A percentile compares a stretch with the other conserved stretches of the same genome.
Evolutionary conservation across 139 green algal genomes (phyloP).

Genomic region (Asterochloris sp.): DNA sequence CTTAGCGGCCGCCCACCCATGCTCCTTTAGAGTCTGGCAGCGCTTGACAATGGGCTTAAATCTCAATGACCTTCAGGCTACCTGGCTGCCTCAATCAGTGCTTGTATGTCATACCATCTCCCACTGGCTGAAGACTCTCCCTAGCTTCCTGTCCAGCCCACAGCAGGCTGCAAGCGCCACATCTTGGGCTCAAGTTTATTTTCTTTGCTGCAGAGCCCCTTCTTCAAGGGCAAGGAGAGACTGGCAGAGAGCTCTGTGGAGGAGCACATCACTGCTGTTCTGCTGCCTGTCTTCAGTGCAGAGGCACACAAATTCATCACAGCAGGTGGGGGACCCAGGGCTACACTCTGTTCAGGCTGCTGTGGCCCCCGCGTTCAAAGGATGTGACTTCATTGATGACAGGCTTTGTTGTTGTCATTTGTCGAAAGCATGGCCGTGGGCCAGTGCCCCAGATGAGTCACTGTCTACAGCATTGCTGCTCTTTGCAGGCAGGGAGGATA

Average conservation of each 20-base stretch:
- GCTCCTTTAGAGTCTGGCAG: neutral
- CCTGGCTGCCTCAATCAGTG: neutral
- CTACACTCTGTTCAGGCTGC: neutral
- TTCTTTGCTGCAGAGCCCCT: conserved; percentile 39
- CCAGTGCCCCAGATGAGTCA: neutral
- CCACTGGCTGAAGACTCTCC: neutral
- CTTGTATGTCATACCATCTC: neutral
- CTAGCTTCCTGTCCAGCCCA: neutral
- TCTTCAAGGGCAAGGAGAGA: conserved; percentile 35
- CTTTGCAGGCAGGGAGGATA: conserved; percentile 76
- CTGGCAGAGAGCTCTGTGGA: conserved; percentile 33
- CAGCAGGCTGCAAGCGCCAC: neutral
- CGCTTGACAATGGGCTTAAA: neutral
- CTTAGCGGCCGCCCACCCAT: no score
- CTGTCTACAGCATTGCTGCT: conserved; percentile 1
- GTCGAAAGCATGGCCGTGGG: neutral
- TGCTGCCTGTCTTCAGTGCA: conserved; percentile 30
- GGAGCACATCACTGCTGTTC: conserved; percentile 33
- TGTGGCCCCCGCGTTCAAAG: neutral
- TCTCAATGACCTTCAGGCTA: neutral
- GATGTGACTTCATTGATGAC: neutral
- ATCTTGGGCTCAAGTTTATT: neutral
- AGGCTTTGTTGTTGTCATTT: neutral
- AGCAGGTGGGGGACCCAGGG: conserved; percentile 15
- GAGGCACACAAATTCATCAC: conserved; percentile 40